These are phyloP conservation scores for Penicillium waksmanii DNA, from an alignment of 495 filamentous ascomycete genomes.

Conservation along the genomic window DNA sequence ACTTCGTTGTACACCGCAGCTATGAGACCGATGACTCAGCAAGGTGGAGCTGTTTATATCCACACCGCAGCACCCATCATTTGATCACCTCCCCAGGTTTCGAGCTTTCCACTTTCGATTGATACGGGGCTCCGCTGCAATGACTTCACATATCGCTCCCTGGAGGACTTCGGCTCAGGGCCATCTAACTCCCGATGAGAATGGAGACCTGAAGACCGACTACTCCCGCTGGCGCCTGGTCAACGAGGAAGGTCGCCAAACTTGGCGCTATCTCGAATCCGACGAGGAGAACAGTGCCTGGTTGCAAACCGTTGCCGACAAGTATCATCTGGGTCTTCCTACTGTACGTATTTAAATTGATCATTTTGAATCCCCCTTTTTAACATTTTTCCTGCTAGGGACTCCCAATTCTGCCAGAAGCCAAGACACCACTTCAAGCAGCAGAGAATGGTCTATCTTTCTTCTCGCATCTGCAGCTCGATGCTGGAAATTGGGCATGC, in stretches of 20 bases:
- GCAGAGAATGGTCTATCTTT: constrained; percentile 85
- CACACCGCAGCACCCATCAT: neutral
- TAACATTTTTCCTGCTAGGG: constrained; percentile 49
- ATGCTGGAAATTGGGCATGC: constrained; percentile 91
- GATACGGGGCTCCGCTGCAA: neutral
- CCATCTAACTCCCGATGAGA: constrained; percentile 41
- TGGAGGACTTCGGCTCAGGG: constrained; percentile 48
- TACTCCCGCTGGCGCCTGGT: constrained; percentile 80
- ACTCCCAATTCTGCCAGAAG: constrained; percentile 68
- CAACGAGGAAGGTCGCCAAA: constrained; percentile 82
- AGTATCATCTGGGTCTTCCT: constrained; percentile 77
- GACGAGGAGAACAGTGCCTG: constrained; percentile 75
- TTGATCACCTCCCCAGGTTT: constrained; percentile 4
- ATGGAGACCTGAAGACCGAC: constrained; percentile 66
- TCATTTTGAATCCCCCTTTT: neutral
- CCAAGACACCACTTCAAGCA: constrained; percentile 74
- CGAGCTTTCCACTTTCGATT: constrained; percentile 1
- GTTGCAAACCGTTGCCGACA: constrained; percentile 85
- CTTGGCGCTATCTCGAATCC: constrained; percentile 88
- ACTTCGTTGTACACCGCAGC: constrained; percentile 10
- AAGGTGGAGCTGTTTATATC: constrained; percentile 7
- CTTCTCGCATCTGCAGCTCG: constrained; percentile 86
- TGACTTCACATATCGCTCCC: constrained; percentile 43
- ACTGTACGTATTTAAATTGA: constrained; percentile 45
- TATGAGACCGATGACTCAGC: constrained; percentile 7